Evolutionary conservation across 2,329 filamentous ascomycete genomes (phyloP), one percentile per base, ranked within the genome.

Genomic region (Knufia petricola): DNA sequence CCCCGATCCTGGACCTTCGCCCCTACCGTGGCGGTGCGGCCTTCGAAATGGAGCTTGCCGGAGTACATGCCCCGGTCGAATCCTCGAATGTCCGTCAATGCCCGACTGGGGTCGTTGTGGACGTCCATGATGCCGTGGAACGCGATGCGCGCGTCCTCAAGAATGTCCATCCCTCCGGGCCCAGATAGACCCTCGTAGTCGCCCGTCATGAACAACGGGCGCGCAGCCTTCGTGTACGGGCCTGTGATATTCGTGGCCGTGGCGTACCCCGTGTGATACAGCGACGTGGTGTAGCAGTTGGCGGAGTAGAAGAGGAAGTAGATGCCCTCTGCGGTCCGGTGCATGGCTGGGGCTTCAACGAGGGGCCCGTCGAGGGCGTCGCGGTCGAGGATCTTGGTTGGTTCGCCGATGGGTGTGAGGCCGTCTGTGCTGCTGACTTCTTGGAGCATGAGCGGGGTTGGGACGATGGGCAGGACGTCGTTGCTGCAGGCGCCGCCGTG

Each of bases 271-370:
- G 80, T 69, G 56, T 81, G 75, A 61, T 83, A 83, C 31, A 59
- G 58, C 2, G 70, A 61, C 21, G 72, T 69, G 1, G 70, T 70
- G 61, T 69, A 83, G 63, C 78, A 81, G 49, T 80, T 74, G 36
- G 73, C 76, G 57, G 75, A 79, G 63, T 76, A 84, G 60, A 82
- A 81, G 37, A 84, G 64, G 44, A 79, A 69, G 58, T 82, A 82
- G 12, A 68, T 66, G 3, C 73, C 74, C 36, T 58, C 54, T 15
- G 69, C 67, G 0, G 55, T 58, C 2, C 66, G 65, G 9, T 63
- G 51, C 10, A 77, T 63, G 48, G 69, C 71, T 0, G 81, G 81
- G 13, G 79, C 81, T 62, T 84, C 80, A 19, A 83, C 70, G 1
- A 82, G 64, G 3, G 79, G 78, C 0, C 79, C 74, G 54, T 84